A percentile compares a stretch with the other conserved stretches of the same genome.
Conservation (phyloP, 2,329 filamentous ascomycete species). For the Daldinia eschscholtzii region DNA sequence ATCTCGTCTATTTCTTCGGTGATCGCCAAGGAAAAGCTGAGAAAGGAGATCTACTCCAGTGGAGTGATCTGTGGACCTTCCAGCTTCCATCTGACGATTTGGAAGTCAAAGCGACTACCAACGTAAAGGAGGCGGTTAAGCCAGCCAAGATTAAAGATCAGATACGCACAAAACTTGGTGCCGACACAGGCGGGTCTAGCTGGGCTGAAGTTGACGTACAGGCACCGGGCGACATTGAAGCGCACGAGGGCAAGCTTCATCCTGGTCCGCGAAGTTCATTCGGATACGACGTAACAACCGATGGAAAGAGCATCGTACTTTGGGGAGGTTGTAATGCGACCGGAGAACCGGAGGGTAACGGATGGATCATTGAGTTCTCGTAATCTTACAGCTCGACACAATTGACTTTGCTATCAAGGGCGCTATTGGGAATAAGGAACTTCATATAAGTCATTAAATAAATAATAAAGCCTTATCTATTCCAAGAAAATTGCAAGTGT, state of each 20-base stretch:
- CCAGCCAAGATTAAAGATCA: conserved; percentile 64
- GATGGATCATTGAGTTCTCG: conserved; percentile 54
- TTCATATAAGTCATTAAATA: not conserved
- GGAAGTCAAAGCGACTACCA: conserved; percentile 40
- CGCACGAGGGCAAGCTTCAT: conserved; percentile 58
- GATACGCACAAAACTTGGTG: conserved; percentile 58
- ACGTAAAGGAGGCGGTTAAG: conserved; percentile 54
- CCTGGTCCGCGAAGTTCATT: conserved; percentile 57
- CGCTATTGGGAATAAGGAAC: not conserved
- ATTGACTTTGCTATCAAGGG: not conserved
- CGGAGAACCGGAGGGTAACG: conserved; percentile 56
- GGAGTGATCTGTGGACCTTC: conserved; percentile 64
- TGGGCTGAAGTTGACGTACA: conserved; percentile 65
- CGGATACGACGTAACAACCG: conserved; percentile 58
- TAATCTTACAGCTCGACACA: conserved; percentile 17
- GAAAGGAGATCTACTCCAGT: conserved; percentile 46
- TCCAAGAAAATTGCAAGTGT: not conserved
- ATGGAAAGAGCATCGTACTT: conserved; percentile 61
- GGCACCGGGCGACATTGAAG: conserved; percentile 58
- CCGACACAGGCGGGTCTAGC: conserved; percentile 60
- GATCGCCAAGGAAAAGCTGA: conserved; percentile 47
- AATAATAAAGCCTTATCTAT: not conserved
- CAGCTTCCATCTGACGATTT: conserved; percentile 59
- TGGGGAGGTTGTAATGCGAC: conserved; percentile 65
- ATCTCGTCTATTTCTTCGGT: conserved; percentile 65